These are phyloP conservation scores for Cylindrotheca fusiformis DNA, from an alignment of 108 stramenopile genomes.

Conservation along the genomic window DNA sequence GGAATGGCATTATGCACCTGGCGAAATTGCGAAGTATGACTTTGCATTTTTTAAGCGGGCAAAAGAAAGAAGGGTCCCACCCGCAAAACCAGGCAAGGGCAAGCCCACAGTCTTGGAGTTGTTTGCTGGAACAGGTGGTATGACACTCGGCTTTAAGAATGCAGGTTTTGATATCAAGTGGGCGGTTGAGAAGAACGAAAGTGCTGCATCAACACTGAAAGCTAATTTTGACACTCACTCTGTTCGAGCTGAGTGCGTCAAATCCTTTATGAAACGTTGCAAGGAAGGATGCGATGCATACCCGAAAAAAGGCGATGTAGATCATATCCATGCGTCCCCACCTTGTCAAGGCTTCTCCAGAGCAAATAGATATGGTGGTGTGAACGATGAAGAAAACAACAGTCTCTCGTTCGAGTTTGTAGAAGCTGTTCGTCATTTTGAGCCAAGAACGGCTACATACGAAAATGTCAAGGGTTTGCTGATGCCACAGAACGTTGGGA, in stretches of 20 bases:
- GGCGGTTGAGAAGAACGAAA: constrained; percentile 33
- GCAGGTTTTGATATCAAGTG: constrained; percentile 31
- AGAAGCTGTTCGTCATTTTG: constrained; percentile 9
- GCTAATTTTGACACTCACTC: not conserved
- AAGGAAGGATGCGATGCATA: constrained; percentile 9
- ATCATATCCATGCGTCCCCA: constrained; percentile 15
- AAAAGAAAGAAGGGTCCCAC: no score
- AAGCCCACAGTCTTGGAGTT: constrained; percentile 22
- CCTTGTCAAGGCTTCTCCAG: constrained; percentile 46
- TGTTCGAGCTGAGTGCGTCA: not conserved
- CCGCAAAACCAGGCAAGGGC: no score
- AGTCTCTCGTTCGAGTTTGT: not conserved
- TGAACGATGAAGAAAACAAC: not conserved
- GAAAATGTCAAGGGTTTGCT: constrained; percentile 45
- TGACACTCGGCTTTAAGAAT: constrained; percentile 28
- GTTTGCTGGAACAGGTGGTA: constrained; percentile 48
- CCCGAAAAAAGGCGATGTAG: constrained; percentile 18
- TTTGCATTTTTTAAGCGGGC: no score
- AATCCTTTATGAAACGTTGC: constrained; percentile 20
- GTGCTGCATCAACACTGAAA: not conserved
- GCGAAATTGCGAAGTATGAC: no score
- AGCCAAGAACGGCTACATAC: constrained; percentile 32
- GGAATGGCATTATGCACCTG: no score
- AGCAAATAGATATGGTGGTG: no score
- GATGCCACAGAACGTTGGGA: constrained; percentile 14